Base-by-base conservation (phyloP, 148 eudicot species). In the Dianthus caryophyllus region DNA sequence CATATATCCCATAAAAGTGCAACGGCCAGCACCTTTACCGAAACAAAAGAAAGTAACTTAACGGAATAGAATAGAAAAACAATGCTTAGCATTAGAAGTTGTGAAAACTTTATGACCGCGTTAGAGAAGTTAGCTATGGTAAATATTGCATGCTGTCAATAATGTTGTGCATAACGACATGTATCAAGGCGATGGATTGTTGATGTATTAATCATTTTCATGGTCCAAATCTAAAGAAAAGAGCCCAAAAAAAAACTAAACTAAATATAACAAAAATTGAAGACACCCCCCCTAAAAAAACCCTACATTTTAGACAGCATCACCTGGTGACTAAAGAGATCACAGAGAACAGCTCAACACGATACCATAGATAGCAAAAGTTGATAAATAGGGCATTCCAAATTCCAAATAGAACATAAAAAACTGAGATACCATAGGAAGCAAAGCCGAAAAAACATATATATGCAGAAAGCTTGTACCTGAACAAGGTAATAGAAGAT, bases 401-500 rank as follows among this genome's bases (percentile, higher is more conserved):
- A n/a, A n/a, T n/a, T n/a, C n/a, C n/a, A n/a, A n/a, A n/a, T n/a
- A n/a, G n/a, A n/a, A n/a, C n/a, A n/a, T n/a, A 33, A 33, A 33
- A 33, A 33, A 3, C 39, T 33, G 39, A 33, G 8, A 2, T 33
- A 69, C 33, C 25, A 64, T 12, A 6, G 10, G 0, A 11, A 13
- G 54, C 39, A 33, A n/a, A 21, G 36, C 21, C 7, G 9, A 33
- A 10, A n/a, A 11, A 5, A 1, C 21, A 18, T 21, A 11, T 41
- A 13, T 27, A 26, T 36, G 44, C 11, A 43, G 15, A 53, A 38
- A 7, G 33, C 14, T 52, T 76, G 44, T 16, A 85, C 93, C 93
- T 90, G 96, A 72, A 90, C 93, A 64, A 90, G 96, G 69, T 90
- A 90, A 75, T 90, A 90, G 76, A 90, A 90, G 30, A 90, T 83